Percentiles rank a stretch among this genome's conserved stretches.
These are phyloP conservation scores for Farysia itapuensis DNA, from an alignment of 1,284 basidiomycete species.

Conservation along the genomic window DNA sequence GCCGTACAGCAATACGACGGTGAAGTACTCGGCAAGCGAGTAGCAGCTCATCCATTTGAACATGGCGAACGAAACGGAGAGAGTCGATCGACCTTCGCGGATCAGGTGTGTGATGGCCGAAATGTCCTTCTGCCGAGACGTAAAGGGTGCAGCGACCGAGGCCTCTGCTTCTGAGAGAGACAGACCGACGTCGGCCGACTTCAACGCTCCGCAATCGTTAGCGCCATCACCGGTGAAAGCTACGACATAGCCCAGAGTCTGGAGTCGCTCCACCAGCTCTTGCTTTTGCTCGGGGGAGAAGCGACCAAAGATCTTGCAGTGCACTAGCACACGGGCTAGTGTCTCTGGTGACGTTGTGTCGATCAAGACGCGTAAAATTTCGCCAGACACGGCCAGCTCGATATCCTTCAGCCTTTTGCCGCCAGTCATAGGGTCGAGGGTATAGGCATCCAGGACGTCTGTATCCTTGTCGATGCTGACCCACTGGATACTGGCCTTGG, in stretches of 20 bases:
- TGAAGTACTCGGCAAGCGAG: slow-evolving; percentile 40
- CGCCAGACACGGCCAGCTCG: slow-evolving; percentile 39
- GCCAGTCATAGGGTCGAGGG: slow-evolving; percentile 14
- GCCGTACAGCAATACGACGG: slow-evolving; percentile 40
- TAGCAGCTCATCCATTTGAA: slow-evolving; percentile 37
- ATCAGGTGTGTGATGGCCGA: slow-evolving; percentile 18
- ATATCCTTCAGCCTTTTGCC: slow-evolving; percentile 9
- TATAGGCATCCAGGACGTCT: slow-evolving; percentile 26
- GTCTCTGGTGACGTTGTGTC: slow-evolving; percentile 28
- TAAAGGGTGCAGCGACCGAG: slow-evolving; percentile 41
- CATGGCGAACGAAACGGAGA: slow-evolving; percentile 23
- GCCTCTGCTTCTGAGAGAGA: slow-evolving; percentile 40
- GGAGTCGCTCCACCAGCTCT: slow-evolving; percentile 38
- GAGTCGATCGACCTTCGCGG: slow-evolving; percentile 29
- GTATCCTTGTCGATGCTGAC: slow-evolving; percentile 17
- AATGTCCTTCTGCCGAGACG: slow-evolving; percentile 21
- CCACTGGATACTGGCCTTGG: slow-evolving; percentile 22
- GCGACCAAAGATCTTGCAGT: slow-evolving; percentile 35
- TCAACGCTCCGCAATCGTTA: slow-evolving; percentile 43
- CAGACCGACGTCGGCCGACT: slow-evolving; percentile 42
- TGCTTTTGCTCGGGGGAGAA: slow-evolving; percentile 45
- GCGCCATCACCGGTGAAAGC: slow-evolving; percentile 39
- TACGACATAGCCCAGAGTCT: slow-evolving; percentile 24
- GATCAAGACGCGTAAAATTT: slow-evolving; percentile 19
- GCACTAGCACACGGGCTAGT: slow-evolving; percentile 23